Evolutionary conservation across 2,329 filamentous ascomycete genomes (phyloP).

Genomic region (Colletotrichum kahawae): DNA sequence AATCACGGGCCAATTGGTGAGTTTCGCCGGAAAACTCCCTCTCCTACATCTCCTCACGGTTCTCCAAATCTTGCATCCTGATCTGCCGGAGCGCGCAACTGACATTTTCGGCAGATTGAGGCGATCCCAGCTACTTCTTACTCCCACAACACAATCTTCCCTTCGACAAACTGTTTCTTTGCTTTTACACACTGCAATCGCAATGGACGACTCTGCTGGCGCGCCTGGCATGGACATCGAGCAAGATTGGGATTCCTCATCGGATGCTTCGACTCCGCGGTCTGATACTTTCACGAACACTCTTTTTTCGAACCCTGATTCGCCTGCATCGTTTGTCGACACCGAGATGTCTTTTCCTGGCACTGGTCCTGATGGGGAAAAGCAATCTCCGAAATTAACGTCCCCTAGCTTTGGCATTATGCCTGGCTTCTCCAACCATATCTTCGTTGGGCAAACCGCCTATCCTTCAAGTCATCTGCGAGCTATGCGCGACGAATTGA

Average conservation of each 20-base stretch:
- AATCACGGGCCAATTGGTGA: background rate
- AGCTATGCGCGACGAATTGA: too few relatives aligned
- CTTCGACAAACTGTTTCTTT: background rate
- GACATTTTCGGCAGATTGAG: background rate
- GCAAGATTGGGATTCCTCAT: background rate
- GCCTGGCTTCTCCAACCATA: background rate
- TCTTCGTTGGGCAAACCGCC: background rate
- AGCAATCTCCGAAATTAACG: background rate
- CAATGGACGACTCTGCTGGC: background rate
- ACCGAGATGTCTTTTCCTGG: background rate
- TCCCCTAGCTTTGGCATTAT: too few relatives aligned
- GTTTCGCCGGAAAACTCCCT: background rate
- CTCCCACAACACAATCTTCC: background rate
- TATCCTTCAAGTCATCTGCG: too few relatives aligned
- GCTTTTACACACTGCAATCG: background rate
- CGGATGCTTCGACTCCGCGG: background rate
- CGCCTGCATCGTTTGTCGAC: background rate
- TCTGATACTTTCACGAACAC: background rate
- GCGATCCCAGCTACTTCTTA: background rate
- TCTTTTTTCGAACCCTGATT: background rate
- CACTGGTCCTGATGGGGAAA: fast-evolving
- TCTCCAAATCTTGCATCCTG: background rate
- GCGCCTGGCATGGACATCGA: background rate
- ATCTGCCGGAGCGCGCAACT: background rate
- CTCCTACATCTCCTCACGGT: too few relatives aligned